These are phyloP conservation scores for Dothiorella sarmentorum DNA, from an alignment of 2,329 filamentous ascomycete species.

Conservation along the genomic window DNA sequence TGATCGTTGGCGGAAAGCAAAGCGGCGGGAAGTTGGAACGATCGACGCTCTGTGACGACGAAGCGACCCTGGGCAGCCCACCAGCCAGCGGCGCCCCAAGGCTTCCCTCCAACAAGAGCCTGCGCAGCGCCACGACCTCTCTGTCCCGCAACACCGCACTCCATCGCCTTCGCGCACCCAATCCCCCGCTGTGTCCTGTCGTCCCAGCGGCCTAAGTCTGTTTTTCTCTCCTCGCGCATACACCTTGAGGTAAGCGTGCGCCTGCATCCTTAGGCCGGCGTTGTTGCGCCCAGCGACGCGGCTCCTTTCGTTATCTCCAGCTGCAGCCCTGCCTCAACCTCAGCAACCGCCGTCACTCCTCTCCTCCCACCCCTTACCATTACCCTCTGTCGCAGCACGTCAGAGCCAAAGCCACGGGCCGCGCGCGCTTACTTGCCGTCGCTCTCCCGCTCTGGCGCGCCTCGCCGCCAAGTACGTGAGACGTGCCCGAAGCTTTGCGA, in stretches of 20 bases:
- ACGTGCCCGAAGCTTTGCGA: slow-evolving; percentile 15
- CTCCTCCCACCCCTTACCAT: background rate
- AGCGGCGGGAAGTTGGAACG: background rate
- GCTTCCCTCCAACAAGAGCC: slow-evolving; percentile 4
- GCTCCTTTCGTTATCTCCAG: slow-evolving; percentile 16
- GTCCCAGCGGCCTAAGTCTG: background rate
- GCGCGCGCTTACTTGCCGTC: slow-evolving; percentile 36
- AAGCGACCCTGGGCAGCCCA: background rate
- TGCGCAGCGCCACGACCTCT: slow-evolving; percentile 6
- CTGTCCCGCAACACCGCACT: background rate
- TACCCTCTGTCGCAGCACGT: slow-evolving; percentile 9
- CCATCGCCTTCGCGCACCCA: background rate
- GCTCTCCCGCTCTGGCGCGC: slow-evolving; percentile 34
- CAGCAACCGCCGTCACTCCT: slow-evolving; percentile 5
- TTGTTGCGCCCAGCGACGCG: slow-evolving; percentile 13
- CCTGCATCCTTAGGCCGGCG: slow-evolving; percentile 1
- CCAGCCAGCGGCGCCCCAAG: slow-evolving; percentile 1
- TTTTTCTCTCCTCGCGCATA: background rate
- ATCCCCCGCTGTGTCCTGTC: background rate
- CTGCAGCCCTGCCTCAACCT: slow-evolving; percentile 11
- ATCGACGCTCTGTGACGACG: slow-evolving; percentile 12
- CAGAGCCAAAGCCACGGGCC: slow-evolving; percentile 15
- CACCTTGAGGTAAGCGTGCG: slow-evolving; percentile 4
- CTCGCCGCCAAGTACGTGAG: slow-evolving; percentile 13
- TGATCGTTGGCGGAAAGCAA: too few relatives aligned